A percentile compares a stretch with the other conserved stretches of the same genome.
These are phyloP conservation scores for Paecilomyces variotii DNA, from an alignment of 2,329 filamentous ascomycete genomes.

Conservation along the genomic window DNA sequence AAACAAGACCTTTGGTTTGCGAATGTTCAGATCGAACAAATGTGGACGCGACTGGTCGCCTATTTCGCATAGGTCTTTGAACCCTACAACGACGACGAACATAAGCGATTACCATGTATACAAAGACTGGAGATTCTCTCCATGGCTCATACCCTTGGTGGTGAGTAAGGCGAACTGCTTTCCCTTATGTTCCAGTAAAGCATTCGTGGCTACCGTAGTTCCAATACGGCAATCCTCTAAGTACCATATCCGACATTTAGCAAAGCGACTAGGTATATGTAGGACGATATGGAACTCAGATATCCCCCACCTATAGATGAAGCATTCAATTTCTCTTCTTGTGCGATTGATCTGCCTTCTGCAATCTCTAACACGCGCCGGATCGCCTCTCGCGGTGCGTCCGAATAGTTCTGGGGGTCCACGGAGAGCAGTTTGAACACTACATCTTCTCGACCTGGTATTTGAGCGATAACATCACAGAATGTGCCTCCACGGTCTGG, in stretches of 20 bases:
- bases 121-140: background rate
- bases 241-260: background rate
- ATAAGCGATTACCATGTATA: background rate
- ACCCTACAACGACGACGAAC: conserved; percentile 25
- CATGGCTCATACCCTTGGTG: conserved; percentile 50
- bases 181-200: conserved; percentile 75
- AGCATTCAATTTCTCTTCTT: conserved; percentile 6
- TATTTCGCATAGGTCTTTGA: conserved; percentile 73
- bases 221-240: conserved; percentile 65
- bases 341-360: conserved; percentile 10
- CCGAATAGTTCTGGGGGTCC: conserved; percentile 20
- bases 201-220: conserved; percentile 87
- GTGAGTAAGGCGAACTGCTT: conserved; percentile 78
- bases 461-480: conserved; percentile 19
- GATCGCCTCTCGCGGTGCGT: conserved; percentile 69
- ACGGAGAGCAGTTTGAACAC: conserved; percentile 24
- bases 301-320: conserved; percentile 5
- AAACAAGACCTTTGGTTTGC: conserved; percentile 74
- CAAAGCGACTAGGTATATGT: background rate
- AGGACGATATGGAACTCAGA: conserved; percentile 4
- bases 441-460: conserved; percentile 15
- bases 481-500: conserved; percentile 21
- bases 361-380: conserved; percentile 56
- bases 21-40: conserved; percentile 81
- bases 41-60: conserved; percentile 79